These are phyloP conservation scores for Monilinia laxa DNA, from an alignment of 2,329 filamentous ascomycete genomes.

Conservation along the genomic window DNA sequence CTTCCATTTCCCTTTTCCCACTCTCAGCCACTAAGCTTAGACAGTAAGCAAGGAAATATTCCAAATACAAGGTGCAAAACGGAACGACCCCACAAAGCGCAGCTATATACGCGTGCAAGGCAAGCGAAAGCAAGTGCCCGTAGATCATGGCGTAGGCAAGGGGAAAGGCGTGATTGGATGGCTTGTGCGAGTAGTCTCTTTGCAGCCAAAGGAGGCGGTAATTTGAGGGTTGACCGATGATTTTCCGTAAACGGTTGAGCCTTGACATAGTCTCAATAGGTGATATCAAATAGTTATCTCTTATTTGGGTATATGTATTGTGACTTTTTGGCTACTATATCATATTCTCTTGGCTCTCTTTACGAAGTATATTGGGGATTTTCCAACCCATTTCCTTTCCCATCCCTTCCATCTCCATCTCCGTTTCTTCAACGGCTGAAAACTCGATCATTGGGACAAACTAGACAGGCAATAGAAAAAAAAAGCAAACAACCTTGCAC, in stretches of 20 bases:
- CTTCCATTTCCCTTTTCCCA: not conserved
- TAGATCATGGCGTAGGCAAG: constrained; percentile 15
- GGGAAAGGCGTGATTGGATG: constrained; percentile 4
- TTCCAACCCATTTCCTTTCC: not conserved
- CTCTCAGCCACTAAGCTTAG: constrained; percentile 10
- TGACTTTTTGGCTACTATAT: not conserved
- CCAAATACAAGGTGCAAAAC: constrained; percentile 18
- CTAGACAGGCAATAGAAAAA: not conserved
- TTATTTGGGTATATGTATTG: not conserved
- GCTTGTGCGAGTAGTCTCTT: constrained; percentile 3
- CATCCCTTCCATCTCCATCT: not conserved
- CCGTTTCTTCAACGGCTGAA: constrained; percentile 19
- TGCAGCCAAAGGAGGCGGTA: not conserved
- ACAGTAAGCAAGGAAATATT: constrained; percentile 16
- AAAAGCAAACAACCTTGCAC: constrained; percentile 6
- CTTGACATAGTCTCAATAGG: not conserved
- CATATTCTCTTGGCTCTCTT: not conserved
- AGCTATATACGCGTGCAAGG: not conserved
- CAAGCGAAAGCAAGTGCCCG: constrained; percentile 10
- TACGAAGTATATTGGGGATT: not conserved
- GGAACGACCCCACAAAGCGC: constrained; percentile 5
- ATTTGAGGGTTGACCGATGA: constrained; percentile 6
- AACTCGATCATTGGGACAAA: constrained; percentile 5
- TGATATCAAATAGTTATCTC: not conserved
- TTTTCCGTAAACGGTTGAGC: constrained; percentile 6